These are phyloP conservation scores for Fusarium sp. DNA, from an alignment of 2,329 filamentous ascomycete genomes.

Conservation along the genomic window DNA sequence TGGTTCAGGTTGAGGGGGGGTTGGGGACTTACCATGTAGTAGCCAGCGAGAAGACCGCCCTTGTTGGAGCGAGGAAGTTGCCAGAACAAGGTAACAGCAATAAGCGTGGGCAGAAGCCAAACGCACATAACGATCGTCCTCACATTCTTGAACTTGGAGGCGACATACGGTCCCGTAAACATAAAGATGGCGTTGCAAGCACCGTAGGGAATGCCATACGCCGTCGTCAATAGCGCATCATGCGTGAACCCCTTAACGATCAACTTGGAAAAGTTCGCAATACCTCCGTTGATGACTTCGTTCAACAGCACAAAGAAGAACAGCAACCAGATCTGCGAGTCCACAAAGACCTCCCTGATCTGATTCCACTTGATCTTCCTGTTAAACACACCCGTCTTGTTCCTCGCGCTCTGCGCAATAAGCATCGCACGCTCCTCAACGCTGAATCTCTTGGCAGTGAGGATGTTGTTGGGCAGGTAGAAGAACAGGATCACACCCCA, in stretches of 20 bases:
- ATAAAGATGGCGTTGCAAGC: constrained; percentile 64
- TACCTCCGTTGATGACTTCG: constrained; percentile 63
- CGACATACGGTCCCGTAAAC: constrained; percentile 60
- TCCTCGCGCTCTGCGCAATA: constrained; percentile 68
- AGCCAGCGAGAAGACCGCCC: constrained; percentile 59
- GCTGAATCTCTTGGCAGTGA: constrained; percentile 45
- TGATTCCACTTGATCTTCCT: constrained; percentile 59
- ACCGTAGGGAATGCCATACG: constrained; percentile 63
- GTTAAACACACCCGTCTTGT: constrained; percentile 59
- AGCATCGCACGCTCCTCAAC: constrained; percentile 54
- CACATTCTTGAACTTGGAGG: constrained; percentile 59
- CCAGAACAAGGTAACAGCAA: constrained; percentile 61
- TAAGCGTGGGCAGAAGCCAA: constrained; percentile 61
- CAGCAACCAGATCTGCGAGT: constrained; percentile 62
- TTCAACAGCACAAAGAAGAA: constrained; percentile 64
- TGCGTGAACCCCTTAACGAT: constrained; percentile 60
- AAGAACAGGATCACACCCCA: constrained; percentile 56
- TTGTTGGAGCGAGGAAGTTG: constrained; percentile 53
- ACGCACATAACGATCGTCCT: constrained; percentile 62
- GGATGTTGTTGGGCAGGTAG: constrained; percentile 58
- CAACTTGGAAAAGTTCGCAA: constrained; percentile 65
- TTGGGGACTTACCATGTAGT: constrained; percentile 54
- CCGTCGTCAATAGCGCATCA: constrained; percentile 53
- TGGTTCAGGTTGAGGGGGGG: rapidly evolving
- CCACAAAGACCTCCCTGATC: constrained; percentile 58